Evolutionary conservation across 140 eudicot species (phyloP).

Genomic region (Flaveria floridana): DNA sequence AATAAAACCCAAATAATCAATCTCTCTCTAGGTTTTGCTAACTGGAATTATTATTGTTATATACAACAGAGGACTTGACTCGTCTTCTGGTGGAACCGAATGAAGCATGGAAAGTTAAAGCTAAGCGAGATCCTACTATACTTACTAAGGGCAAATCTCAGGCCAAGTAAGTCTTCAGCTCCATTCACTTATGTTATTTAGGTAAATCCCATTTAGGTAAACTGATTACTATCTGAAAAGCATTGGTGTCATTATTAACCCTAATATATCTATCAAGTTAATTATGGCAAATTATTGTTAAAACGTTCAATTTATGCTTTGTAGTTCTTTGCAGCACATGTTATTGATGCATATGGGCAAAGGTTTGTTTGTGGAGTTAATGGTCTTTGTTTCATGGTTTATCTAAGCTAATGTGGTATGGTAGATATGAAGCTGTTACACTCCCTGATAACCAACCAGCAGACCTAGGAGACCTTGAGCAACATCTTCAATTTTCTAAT

Average conservation of each 20-base stretch:
- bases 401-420: slow-evolving; percentile 15
- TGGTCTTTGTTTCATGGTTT: slow-evolving; percentile 5
- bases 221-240: slow-evolving; percentile 9
- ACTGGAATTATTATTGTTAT: slow-evolving; percentile 23
- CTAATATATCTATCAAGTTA: not conserved
- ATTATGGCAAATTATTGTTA: not conserved
- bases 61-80: slow-evolving; percentile 78
- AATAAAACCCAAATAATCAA: not conserved
- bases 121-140: slow-evolving; percentile 64
- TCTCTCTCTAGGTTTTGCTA: not conserved
- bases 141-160: slow-evolving; percentile 78
- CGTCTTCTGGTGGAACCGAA: slow-evolving; percentile 93
- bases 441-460: slow-evolving; percentile 56
- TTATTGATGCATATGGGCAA: slow-evolving; percentile 11
- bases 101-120: slow-evolving; percentile 83
- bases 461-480: slow-evolving; percentile 65
- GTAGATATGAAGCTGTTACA: slow-evolving; percentile 74
- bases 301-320: slow-evolving; percentile 6
- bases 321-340: not conserved
- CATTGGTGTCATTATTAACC: slow-evolving; percentile 4
- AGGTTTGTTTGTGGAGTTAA: not conserved
- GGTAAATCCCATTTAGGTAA: slow-evolving; percentile 15
- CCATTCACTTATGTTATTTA: slow-evolving; percentile 15
- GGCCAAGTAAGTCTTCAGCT: slow-evolving; percentile 68
- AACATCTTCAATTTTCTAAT: slow-evolving; percentile 45